Conservation (phyloP, 495 filamentous ascomycete species). For the Podospora pseudopauciseta region DNA sequence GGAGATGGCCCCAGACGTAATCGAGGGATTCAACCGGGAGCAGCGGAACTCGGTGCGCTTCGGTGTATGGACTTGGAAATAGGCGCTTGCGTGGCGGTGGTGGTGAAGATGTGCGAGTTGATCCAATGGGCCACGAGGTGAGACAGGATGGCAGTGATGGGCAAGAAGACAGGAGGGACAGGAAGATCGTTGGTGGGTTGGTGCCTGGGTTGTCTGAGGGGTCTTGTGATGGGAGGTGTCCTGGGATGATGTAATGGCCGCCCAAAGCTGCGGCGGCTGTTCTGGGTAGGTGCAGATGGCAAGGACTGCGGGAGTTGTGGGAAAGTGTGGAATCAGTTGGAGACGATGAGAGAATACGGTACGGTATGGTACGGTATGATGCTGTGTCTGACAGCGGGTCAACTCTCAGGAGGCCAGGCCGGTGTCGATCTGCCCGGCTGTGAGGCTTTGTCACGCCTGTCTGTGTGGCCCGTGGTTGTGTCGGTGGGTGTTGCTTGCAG, state of each 20-base stretch:
- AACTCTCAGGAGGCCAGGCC: background rate
- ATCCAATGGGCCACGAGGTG: slow-evolving; percentile 2
- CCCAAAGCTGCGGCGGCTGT: slow-evolving; percentile 2
- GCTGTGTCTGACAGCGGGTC: background rate
- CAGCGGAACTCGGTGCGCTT: background rate
- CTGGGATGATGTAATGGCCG: slow-evolving; percentile 27
- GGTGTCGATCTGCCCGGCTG: background rate
- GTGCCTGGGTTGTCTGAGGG: slow-evolving; percentile 21
- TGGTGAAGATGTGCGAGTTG: background rate
- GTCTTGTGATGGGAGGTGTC: slow-evolving; percentile 16
- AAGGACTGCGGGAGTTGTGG: background rate
- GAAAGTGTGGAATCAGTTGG: background rate
- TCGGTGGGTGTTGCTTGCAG: background rate
- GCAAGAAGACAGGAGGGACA: slow-evolving; percentile 1
- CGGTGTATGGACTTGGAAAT: background rate
- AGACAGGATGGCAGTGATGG: background rate
- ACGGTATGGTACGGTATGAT: background rate
- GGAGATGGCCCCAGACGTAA: background rate
- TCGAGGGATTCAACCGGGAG: slow-evolving; percentile 4
- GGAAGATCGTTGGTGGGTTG: slow-evolving; percentile 16
- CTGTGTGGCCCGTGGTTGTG: background rate
- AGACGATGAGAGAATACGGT: background rate
- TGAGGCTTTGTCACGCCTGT: background rate
- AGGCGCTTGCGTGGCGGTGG: background rate
- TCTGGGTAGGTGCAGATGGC: background rate